Evolutionary conservation across 208 protist genomes (phyloP).

Genomic region (Acanthamoeba castellanii): DNA sequence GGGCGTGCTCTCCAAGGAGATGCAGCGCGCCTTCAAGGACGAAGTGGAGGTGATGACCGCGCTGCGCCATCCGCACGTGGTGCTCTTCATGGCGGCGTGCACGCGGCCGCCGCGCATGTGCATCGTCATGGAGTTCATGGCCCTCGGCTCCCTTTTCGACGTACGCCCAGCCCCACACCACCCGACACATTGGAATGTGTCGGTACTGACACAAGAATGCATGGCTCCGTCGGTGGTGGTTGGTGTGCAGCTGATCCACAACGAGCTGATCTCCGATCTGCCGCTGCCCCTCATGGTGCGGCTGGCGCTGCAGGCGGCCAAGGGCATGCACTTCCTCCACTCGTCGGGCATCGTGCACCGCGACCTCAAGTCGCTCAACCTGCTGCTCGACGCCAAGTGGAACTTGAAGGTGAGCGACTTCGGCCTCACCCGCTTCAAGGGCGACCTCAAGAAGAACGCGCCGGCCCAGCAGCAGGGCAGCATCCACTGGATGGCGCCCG

Average conservation of each 20-base stretch:
- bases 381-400: constrained; percentile 83
- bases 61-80: constrained; percentile 31
- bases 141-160: not conserved
- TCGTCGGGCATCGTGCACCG: constrained; percentile 78
- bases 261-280: constrained; percentile 29
- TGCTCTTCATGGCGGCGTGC: constrained; percentile 47
- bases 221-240: too few relatives aligned
- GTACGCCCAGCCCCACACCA: not conserved
- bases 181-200: too few relatives aligned
- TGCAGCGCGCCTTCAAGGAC: not conserved
- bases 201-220: too few relatives aligned
- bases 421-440: constrained; percentile 26
- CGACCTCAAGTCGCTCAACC: constrained; percentile 81
- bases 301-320: constrained; percentile 32
- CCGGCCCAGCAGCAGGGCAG: not conserved
- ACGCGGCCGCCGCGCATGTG: constrained; percentile 24
- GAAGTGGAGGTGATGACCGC: constrained; percentile 41
- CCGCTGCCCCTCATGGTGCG: not conserved
- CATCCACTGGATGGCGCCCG: constrained; percentile 36
- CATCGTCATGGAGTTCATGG: constrained; percentile 34
- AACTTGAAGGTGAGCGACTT: constrained; percentile 77
- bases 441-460: not conserved
- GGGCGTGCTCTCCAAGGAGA: not conserved
- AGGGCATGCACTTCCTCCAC: constrained; percentile 74
- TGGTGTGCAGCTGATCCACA: not conserved